Conservation (phyloP, 2,329 filamentous ascomycete genomes). For the Pestalotiopsis sp. region DNA sequence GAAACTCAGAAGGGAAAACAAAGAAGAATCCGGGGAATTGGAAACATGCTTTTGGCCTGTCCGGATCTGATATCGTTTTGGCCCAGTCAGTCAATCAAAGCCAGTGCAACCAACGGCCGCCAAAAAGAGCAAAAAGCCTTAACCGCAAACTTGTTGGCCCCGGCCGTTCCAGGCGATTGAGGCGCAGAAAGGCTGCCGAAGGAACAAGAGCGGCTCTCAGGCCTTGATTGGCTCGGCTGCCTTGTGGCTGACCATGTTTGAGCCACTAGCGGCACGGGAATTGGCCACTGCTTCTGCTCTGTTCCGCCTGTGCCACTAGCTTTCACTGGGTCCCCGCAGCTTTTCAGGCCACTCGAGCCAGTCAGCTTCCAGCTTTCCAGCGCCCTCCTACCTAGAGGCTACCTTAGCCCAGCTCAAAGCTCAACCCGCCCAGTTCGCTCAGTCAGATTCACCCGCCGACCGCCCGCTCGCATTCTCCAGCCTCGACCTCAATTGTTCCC, state of each 20-base stretch:
- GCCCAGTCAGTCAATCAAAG: not conserved
- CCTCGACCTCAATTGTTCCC: conserved; percentile 10
- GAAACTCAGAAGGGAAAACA: not conserved
- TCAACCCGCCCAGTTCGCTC: not conserved
- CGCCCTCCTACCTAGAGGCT: no score
- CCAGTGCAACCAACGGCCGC: not conserved
- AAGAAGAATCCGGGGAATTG: not conserved
- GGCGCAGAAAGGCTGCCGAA: no score
- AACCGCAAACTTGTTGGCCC: no score
- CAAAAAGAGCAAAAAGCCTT: no score
- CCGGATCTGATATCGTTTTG: not conserved
- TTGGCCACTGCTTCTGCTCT: not conserved
- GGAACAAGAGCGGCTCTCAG: no score
- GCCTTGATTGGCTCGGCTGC: no score
- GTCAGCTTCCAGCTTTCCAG: not conserved
- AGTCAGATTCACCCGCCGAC: not conserved
- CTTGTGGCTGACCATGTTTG: no score
- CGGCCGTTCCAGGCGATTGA: no score
- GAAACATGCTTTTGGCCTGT: not conserved
- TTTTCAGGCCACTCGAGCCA: not conserved
- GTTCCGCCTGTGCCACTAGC: not conserved
- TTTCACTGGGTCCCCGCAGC: not conserved
- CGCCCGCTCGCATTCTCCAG: conserved; percentile 9
- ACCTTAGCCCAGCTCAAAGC: not conserved
- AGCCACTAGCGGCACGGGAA: not conserved